Evolutionary conservation across 495 filamentous ascomycete species (phyloP).

Genomic region (Aspergillus hancockii): DNA sequence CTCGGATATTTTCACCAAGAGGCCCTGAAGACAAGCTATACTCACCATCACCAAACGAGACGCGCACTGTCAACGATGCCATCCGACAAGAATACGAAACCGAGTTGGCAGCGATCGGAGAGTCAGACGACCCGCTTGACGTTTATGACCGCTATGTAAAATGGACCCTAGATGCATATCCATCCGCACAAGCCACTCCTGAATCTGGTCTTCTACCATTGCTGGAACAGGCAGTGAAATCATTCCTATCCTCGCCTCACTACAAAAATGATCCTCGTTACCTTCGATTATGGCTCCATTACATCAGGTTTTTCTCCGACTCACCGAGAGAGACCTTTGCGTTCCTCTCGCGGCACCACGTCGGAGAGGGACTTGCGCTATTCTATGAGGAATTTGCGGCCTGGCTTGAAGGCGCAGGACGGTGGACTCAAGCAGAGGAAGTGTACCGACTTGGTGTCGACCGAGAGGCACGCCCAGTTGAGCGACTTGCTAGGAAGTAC

Average conservation of each 20-base stretch:
- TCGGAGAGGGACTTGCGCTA: conserved; percentile 86
- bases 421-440: conserved; percentile 92
- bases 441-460: conserved; percentile 88
- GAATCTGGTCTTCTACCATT: conserved; percentile 86
- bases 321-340: conserved; percentile 88
- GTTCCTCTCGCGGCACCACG: conserved; percentile 82
- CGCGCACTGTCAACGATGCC: conserved; percentile 72
- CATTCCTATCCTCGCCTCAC: conserved; percentile 77
- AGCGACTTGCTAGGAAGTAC: conserved; percentile 83
- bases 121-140: conserved; percentile 93
- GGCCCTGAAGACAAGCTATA: conserved; percentile 46
- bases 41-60: conserved; percentile 65
- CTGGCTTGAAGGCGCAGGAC: conserved; percentile 81
- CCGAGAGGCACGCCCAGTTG: conserved; percentile 77
- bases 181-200: conserved; percentile 86
- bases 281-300: conserved; percentile 88
- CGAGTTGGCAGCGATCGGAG: conserved; percentile 73
- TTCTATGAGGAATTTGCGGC: conserved; percentile 97
- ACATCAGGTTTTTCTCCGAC: conserved; percentile 90
- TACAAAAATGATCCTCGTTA: conserved; percentile 97
- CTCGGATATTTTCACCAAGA: conserved; percentile 72
- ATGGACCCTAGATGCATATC: conserved; percentile 95
- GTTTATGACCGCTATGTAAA: conserved; percentile 95
- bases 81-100: conserved; percentile 83
- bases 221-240: conserved; percentile 87